A percentile compares a stretch with the other conserved stretches of the same genome.
These are phyloP conservation scores for Oryza meridionalis DNA, from an alignment of 176 grass and related monocot genomes.

Conservation along the genomic window DNA sequence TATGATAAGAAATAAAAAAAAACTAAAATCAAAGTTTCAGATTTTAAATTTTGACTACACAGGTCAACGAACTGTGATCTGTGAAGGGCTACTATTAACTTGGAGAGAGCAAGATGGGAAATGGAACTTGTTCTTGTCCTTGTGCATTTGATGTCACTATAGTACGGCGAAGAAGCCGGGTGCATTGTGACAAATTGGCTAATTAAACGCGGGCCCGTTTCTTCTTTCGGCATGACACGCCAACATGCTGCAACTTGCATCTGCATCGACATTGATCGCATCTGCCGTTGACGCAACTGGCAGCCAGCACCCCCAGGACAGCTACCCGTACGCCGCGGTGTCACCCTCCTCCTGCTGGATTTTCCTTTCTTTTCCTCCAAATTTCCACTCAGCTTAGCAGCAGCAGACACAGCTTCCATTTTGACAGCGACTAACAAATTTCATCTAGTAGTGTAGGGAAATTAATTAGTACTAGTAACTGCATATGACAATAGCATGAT, in stretches of 20 bases:
- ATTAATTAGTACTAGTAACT: background rate
- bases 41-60: too few species aligned
- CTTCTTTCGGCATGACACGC: constrained; percentile 27
- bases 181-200: background rate
- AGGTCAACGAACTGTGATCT: too few species aligned
- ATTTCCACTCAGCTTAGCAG: background rate
- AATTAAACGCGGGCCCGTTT: constrained; percentile 28
- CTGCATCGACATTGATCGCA: constrained; percentile 17
- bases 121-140: background rate
- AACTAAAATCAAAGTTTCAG: too few species aligned
- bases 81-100: background rate
- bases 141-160: background rate
- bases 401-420: background rate
- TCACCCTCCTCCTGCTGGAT: background rate
- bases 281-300: constrained; percentile 15
- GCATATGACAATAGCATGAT: background rate
- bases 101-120: background rate
- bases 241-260: constrained; percentile 1
- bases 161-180: background rate
- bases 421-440: background rate
- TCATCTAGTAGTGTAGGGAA: background rate
- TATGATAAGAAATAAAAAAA: too few species aligned
- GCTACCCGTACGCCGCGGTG: constrained; percentile 1
- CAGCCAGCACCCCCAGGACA: too few species aligned
- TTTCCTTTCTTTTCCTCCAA: background rate